Evolutionary conservation across 306 rosid species (phyloP), one percentile per base, ranked within the genome.

Genomic region (Benincasa hispida): DNA sequence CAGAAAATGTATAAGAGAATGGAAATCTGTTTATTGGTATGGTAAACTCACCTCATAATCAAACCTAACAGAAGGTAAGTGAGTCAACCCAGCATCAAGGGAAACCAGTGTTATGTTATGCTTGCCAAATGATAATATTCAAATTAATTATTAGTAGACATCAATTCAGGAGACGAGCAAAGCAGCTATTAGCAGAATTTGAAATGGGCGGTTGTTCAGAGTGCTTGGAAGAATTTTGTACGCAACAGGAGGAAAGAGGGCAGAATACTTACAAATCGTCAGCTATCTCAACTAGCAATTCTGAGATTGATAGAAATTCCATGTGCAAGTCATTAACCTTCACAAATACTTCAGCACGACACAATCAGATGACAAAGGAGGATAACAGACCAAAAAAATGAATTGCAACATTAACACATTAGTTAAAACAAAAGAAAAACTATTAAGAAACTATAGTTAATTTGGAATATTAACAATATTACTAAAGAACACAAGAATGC

Each of bases 281-380:
- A 75, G 96, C 87, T 80, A 93, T 83, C 83, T 93, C 98, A 77
- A 93, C 96, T 22, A 93, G 77, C 85, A 93, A 93, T 82, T 93
- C 98, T 60, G 96, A 90, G 82, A 87, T 79, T 63, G 92, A 93
- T 27, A 93, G 89, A 79, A 93, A 93, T 54, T 89, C 92, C 96
- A 93, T 91, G 82, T 93, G 96, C 88, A 93, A 81, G 86, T 90
- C 92, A 68, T 87, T 84, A 63, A 89, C 90, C 96, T 93, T 87
- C 79, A 86, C 37, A 77, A 82, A 75, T 79, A 82, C 82, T 89
- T 88, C 79, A 76, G 78, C 37, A 82, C 80, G 75, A 70, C 84
- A 78, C 56, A 81, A 28, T 74, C 24, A 74, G 21, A 35, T 41
- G 24, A 22, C 6, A 22, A 69, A 5, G 75, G 75, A 0, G 8